These are phyloP conservation scores for Chiua virens DNA, from an alignment of 768 basidiomycete species.

Conservation along the genomic window DNA sequence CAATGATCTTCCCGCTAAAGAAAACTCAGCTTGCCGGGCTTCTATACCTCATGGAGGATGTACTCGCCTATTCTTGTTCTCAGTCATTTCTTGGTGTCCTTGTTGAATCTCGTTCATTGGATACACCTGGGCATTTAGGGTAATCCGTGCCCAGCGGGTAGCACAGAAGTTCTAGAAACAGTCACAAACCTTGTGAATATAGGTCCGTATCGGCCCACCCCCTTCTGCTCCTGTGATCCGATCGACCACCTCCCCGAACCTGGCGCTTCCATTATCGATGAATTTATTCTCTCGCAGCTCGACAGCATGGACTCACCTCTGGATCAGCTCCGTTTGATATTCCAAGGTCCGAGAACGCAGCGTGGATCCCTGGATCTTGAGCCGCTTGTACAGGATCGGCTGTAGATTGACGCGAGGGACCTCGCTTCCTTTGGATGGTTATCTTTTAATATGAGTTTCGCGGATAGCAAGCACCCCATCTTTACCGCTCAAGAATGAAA, in stretches of 20 bases:
- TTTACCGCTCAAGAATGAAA: constrained; percentile 67
- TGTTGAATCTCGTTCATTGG: constrained; percentile 76
- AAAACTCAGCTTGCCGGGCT: not conserved
- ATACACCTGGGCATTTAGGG: constrained; percentile 54
- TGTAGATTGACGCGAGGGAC: constrained; percentile 55
- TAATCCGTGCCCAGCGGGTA: constrained; percentile 13
- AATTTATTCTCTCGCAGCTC: not conserved
- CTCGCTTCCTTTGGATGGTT: constrained; percentile 43
- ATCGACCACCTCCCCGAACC: constrained; percentile 57
- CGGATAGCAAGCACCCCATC: constrained; percentile 10
- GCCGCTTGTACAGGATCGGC: constrained; percentile 78
- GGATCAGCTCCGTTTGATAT: constrained; percentile 76
- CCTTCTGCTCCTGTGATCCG: constrained; percentile 60
- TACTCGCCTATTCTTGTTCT: constrained; percentile 54
- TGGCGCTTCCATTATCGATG: constrained; percentile 19
- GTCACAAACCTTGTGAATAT: constrained; percentile 69
- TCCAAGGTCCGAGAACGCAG: constrained; percentile 69
- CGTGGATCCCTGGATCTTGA: constrained; percentile 87
- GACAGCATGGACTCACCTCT: constrained; percentile 38
- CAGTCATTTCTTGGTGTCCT: constrained; percentile 85
- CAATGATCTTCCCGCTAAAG: constrained; percentile 34
- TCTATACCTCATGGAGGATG: constrained; percentile 1
- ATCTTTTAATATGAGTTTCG: constrained; percentile 21
- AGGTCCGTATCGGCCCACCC: constrained; percentile 62
- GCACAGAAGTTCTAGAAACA: constrained; percentile 10